Evolutionary conservation across 2,329 filamentous ascomycete species (phyloP).

Genomic region (Aspergillus sp.): DNA sequence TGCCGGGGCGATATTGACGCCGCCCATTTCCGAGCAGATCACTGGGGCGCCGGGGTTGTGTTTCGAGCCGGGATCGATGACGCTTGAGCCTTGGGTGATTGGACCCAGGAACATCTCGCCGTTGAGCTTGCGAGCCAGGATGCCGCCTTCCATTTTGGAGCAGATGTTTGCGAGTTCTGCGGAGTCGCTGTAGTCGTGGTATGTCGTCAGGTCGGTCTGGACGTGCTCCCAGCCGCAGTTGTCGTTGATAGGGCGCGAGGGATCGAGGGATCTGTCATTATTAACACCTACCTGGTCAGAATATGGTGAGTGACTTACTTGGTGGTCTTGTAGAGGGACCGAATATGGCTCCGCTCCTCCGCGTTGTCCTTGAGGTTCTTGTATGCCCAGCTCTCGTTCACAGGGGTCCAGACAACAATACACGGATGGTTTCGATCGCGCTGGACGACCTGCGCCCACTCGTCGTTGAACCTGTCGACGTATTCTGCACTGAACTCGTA

Average conservation of each 20-base stretch:
- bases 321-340: constrained; percentile 63
- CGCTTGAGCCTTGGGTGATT: constrained; percentile 32
- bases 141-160: constrained; percentile 49
- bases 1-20: constrained; percentile 62
- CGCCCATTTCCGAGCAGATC: constrained; percentile 67
- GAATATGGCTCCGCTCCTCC: constrained; percentile 64
- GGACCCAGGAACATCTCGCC: constrained; percentile 57
- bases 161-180: constrained; percentile 58
- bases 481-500: constrained; percentile 63
- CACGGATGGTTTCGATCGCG: constrained; percentile 66
- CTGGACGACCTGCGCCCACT: constrained; percentile 64
- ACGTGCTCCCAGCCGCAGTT: constrained; percentile 74
- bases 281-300: not conserved
- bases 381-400: constrained; percentile 67
- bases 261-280: constrained; percentile 52
- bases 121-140: constrained; percentile 54
- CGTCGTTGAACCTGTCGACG: constrained; percentile 60
- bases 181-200: constrained; percentile 66
- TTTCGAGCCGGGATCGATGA: constrained; percentile 49
- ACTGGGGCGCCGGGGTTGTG: constrained; percentile 59
- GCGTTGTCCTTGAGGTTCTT: constrained; percentile 56
- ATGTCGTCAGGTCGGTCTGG: constrained; percentile 63
- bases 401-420: constrained; percentile 66
- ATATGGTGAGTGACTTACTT: constrained; percentile 42
- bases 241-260: constrained; percentile 66